phyloP scores from a whole-genome alignment of 306 rosid genomes.

The Ormosia emarginata region DNA sequence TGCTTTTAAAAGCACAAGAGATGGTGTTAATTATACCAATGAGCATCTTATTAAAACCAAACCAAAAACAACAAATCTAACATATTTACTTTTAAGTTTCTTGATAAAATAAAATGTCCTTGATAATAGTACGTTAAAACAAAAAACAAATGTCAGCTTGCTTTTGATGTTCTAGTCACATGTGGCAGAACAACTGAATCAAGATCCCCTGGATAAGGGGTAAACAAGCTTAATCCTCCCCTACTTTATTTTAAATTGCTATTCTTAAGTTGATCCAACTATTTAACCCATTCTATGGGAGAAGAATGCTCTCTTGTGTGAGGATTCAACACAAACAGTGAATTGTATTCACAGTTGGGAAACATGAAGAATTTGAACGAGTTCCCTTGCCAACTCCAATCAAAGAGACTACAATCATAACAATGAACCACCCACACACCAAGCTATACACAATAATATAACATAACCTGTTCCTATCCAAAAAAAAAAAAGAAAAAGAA shows the following conservation, averaged over 20 bases:
- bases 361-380: constrained; percentile 73
- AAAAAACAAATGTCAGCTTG: constrained; percentile 59
- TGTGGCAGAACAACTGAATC: constrained; percentile 63
- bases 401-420: neutral
- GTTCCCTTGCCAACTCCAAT: constrained; percentile 27
- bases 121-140: no score
- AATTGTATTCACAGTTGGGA: constrained; percentile 89
- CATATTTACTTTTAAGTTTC: neutral
- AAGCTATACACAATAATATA: neutral
- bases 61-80: constrained; percentile 1
- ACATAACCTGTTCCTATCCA: neutral
- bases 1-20: neutral
- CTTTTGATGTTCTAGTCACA: constrained; percentile 79
- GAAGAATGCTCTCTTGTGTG: constrained; percentile 98
- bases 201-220: constrained; percentile 79
- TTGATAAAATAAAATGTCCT: no score
- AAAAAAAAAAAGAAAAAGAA: no score
- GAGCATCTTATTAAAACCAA: neutral
- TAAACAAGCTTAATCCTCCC: constrained; percentile 90
- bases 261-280: constrained; percentile 60
- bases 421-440: neutral
- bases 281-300: constrained; percentile 93
- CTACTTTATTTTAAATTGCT: constrained; percentile 67
- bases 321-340: constrained; percentile 88
- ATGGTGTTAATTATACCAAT: neutral